A percentile compares a stretch with the other conserved stretches of the same genome.
Conservation (phyloP, 176 grass and related monocot species). For the Triticum aestivum region IWGSC_CS_RefSeq_v2.1 NC_057797.1:53580146-53580645, state of each 20-base stretch:
- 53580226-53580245: slow-evolving; percentile 69
- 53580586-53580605: slow-evolving; percentile 85
- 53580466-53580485: slow-evolving; percentile 48
- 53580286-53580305: slow-evolving; percentile 66
- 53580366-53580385: slow-evolving; percentile 79
- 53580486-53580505: slow-evolving; percentile 50
- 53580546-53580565: slow-evolving; percentile 91
- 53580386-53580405: slow-evolving; percentile 51
- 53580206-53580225: slow-evolving; percentile 51
- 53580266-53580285: slow-evolving; percentile 64
- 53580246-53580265: slow-evolving; percentile 59
- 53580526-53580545: slow-evolving; percentile 68
- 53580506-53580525: slow-evolving; percentile 65
- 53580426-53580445: slow-evolving; percentile 46
- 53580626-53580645: not conserved
- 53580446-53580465: slow-evolving; percentile 27
- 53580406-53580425: slow-evolving; percentile 79
- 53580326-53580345: slow-evolving; percentile 94
- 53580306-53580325: slow-evolving; percentile 89
- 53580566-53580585: slow-evolving; percentile 86
- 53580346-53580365: slow-evolving; percentile 93
- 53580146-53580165: slow-evolving; percentile 63
- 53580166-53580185: slow-evolving; percentile 65
- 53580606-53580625: slow-evolving; percentile 56
- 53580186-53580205: slow-evolving; percentile 50